These are phyloP conservation scores for Prunella vulgaris DNA, from an alignment of 257 asterid species.

Conservation along the genomic window DNA sequence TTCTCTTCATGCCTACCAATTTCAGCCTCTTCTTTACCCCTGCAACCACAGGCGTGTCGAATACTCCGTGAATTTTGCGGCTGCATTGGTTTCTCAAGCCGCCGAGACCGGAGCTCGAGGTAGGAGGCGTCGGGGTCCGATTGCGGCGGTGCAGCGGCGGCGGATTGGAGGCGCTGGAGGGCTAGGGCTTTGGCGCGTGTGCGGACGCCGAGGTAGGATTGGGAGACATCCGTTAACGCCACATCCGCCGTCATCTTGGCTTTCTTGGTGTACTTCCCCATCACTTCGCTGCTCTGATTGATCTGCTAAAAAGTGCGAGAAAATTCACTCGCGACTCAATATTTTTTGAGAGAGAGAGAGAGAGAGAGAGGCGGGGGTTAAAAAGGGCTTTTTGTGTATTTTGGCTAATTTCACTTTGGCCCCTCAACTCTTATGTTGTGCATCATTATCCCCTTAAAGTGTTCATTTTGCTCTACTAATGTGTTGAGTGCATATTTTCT, in stretches of 20 bases:
- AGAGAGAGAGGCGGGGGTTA: neutral
- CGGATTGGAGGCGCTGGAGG: constrained; percentile 47
- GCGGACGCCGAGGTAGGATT: constrained; percentile 58
- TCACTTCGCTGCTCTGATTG: constrained; percentile 1
- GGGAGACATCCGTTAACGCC: constrained; percentile 48
- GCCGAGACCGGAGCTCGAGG: constrained; percentile 68
- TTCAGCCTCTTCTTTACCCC: neutral
- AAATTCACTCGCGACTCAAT: neutral
- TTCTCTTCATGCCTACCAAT: neutral
- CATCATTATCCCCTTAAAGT: neutral
- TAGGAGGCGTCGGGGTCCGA: constrained; percentile 33
- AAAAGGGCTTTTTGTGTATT: neutral
- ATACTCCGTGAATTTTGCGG: constrained; percentile 17
- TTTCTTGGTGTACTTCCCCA: constrained; percentile 63
- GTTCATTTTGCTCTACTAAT: neutral
- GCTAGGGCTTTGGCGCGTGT: constrained; percentile 80
- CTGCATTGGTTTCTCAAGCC: constrained; percentile 42
- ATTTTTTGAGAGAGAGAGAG: neutral
- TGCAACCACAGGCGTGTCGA: constrained; percentile 5
- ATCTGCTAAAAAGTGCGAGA: neutral
- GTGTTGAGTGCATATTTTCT: neutral
- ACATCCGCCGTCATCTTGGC: constrained; percentile 43
- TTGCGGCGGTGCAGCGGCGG: constrained; percentile 12
- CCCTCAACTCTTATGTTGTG: neutral
- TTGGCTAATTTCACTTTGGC: neutral